Evolutionary conservation across 768 basidiomycete species (phyloP).

Genomic region (Boletus tylopilopsis): DNA sequence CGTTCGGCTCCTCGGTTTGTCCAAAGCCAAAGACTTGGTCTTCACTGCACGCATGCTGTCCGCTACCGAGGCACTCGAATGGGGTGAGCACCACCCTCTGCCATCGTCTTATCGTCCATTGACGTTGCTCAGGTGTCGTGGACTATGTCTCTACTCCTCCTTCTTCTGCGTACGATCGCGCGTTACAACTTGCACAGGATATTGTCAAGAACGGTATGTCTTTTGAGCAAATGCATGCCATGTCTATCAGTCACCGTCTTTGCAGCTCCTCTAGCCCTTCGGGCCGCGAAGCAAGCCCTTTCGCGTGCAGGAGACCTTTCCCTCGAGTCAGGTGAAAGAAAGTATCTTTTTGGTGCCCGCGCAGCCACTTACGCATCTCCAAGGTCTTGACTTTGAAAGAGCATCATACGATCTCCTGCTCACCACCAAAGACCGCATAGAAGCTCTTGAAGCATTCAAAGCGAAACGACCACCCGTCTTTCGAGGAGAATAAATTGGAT

Average conservation of each 20-base stretch:
- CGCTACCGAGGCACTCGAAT: constrained; percentile 64
- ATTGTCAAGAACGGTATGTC: constrained; percentile 61
- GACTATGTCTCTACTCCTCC: constrained; percentile 71
- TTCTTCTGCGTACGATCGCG: constrained; percentile 61
- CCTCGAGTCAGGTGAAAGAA: constrained; percentile 61
- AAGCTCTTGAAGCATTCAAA: constrained; percentile 83
- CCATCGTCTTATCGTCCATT: background rate
- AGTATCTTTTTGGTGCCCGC: background rate
- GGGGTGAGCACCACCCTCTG: constrained; percentile 44
- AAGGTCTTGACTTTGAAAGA: constrained; percentile 90
- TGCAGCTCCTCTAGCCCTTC: constrained; percentile 78
- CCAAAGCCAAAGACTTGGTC: constrained; percentile 83
- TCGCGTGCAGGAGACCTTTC: constrained; percentile 75
- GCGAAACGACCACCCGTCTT: constrained; percentile 80
- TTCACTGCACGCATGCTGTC: constrained; percentile 73
- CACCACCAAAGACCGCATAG: constrained; percentile 67
- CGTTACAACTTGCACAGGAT: constrained; percentile 62
- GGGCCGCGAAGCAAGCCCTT: constrained; percentile 86
- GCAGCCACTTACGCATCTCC: background rate
- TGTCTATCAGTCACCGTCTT: background rate
- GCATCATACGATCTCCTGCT: constrained; percentile 81
- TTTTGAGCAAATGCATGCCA: background rate
- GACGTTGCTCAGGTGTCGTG: constrained; percentile 58
- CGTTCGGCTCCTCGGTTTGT: constrained; percentile 69
- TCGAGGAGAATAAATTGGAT: constrained; percentile 59